Evolutionary conservation across 495 filamentous ascomycete genomes (phyloP).

Genomic region (Wilcoxina mikolae): DNA sequence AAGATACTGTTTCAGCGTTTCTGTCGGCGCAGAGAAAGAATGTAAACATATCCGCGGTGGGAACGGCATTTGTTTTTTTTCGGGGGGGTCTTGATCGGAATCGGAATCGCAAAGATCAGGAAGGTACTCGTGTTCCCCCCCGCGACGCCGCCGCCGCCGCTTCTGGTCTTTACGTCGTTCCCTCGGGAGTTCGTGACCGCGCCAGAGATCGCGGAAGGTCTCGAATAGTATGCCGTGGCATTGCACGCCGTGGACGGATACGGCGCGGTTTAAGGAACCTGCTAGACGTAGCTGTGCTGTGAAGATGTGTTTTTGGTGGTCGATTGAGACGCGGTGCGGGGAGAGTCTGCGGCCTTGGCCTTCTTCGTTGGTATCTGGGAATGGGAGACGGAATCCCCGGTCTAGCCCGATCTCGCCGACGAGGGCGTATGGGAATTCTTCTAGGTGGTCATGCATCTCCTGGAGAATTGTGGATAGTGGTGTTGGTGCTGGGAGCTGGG

Average conservation of each 20-base stretch:
- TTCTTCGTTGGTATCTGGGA: constrained; percentile 35
- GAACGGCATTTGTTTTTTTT: constrained; percentile 40
- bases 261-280: constrained; percentile 62
- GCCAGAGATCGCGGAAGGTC: constrained; percentile 59
- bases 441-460: constrained; percentile 49
- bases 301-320: constrained; percentile 64
- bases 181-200: constrained; percentile 59
- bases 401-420: constrained; percentile 87
- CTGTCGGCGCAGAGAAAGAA: constrained; percentile 72
- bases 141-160: constrained; percentile 28
- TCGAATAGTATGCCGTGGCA: constrained; percentile 75
- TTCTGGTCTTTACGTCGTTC: constrained; percentile 47
- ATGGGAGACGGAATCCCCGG: constrained; percentile 66
- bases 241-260: constrained; percentile 82
- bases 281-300: constrained; percentile 74
- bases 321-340: constrained; percentile 56
- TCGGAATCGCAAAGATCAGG: constrained; percentile 31
- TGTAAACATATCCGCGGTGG: constrained; percentile 88
- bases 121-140: constrained; percentile 33
- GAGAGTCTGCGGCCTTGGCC: constrained; percentile 53
- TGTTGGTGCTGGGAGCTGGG: constrained; percentile 52
- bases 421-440: constrained; percentile 50
- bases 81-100: constrained; percentile 7
- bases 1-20: constrained; percentile 64
- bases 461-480: constrained; percentile 51